Base-by-base conservation (phyloP, 2,329 filamentous ascomycete genomes). In the Hypoxylon sp. region DNA sequence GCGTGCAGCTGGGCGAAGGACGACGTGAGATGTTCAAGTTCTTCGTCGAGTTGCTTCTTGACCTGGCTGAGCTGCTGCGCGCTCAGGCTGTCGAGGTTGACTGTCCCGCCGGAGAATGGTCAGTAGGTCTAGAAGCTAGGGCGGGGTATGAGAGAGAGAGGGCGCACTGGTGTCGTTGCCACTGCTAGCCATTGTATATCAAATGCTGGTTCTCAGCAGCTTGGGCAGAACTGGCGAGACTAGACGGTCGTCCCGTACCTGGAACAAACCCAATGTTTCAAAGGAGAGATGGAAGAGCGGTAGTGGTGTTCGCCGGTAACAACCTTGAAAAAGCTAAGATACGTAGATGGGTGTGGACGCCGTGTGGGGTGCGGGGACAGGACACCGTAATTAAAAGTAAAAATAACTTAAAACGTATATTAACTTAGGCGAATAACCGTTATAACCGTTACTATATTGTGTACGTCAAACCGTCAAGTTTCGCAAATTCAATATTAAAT, bases 31-130 rank as follows among this genome's bases (percentile, higher is more conserved):
- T 98, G 95, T 79, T 97, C 93, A 72, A 99, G 91, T 82, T 99
- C 96, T 76, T 96, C 91, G 80, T 97, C 95, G 73, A 99, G 91
- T 80, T 98, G 95, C 80, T 96, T 94, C 86, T 99, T 98, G 74
- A 99, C 91, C 75, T 93, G 90, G 73, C 89, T 91, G 73, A 99
- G 92, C 82, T 98, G 95, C 73, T 93, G 92, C 27, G 91, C 86
- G 75, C 91, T 92, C 76, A 99, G 91, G 68, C 88, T 89, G 75
- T 91, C 89, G 75, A 99, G 84, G 73, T 86, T 87, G 73, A 89
- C 87, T 88, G 72, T 50, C n/a, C 8, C 35, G 15, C 6, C 11
- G 53, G 35, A 51, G 19, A 21, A 32, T 8, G 19, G 55, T 56
- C 48, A 65, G 60, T 54, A 4, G 37, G n/a, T 46, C 17, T 44